Percentiles rank a stretch among this genome's conserved stretches.
Conservation (phyloP, 2,329 filamentous ascomycete species). For the Claviceps monticola region DNA sequence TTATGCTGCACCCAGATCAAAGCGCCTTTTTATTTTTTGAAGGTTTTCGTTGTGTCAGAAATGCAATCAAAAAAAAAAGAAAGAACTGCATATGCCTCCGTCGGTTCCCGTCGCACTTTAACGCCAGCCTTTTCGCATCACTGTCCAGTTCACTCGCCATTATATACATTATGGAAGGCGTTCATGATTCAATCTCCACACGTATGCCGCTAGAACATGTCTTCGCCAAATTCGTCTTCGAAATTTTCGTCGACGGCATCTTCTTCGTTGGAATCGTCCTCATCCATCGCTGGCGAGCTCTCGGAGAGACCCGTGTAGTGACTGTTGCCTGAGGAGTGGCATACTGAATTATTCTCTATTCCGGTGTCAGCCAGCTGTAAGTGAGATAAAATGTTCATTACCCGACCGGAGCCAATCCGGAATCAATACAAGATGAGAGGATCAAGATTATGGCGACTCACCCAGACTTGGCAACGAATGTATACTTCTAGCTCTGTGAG, state of each 20-base stretch:
- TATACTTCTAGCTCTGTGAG: neutral
- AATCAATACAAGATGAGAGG: too few relatives aligned
- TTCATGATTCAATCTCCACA: neutral
- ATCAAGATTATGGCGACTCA: neutral
- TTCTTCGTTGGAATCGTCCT: conserved; percentile 1
- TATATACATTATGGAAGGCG: too few relatives aligned
- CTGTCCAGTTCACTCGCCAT: neutral
- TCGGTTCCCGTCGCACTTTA: too few relatives aligned
- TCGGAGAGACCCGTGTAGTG: conserved; percentile 1
- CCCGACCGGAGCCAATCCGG: too few relatives aligned
- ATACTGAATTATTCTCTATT: neutral
- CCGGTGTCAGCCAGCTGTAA: too few relatives aligned
- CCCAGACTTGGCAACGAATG: conserved; percentile 1
- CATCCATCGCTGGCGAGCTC: neutral
- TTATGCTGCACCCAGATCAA: neutral
- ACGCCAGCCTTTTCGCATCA: neutral
- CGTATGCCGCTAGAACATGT: neutral
- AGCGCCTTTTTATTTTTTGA: neutral
- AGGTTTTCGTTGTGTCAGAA: too few relatives aligned
- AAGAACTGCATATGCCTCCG: too few relatives aligned
- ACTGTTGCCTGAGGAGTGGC: neutral
- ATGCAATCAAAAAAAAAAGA: too few relatives aligned
- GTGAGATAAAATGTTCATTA: too few relatives aligned
- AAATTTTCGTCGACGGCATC: neutral
- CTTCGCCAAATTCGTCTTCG: neutral